phyloP scores from a whole-genome alignment of 192 early-diverging fungal genomes.

The Obelidium mucronatum region DNA sequence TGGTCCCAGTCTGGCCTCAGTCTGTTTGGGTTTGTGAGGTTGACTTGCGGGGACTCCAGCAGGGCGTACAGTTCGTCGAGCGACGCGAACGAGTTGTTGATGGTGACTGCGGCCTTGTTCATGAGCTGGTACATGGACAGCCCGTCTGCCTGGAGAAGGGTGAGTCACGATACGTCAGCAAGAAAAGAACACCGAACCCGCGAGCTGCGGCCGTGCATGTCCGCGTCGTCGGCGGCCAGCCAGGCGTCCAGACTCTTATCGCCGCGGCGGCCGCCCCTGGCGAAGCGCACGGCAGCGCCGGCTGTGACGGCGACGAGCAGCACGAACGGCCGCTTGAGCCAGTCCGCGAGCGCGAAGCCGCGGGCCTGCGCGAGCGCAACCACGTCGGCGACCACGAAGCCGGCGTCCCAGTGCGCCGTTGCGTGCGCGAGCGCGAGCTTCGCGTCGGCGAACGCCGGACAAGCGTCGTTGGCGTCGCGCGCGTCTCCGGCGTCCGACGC shows the following conservation, averaged over 20 bases:
- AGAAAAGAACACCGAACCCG: not conserved
- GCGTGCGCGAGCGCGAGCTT: slow-evolving; percentile 71
- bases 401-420: slow-evolving; percentile 75
- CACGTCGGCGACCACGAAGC: slow-evolving; percentile 36
- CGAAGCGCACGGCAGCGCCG: slow-evolving; percentile 74
- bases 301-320: slow-evolving; percentile 86
- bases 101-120: slow-evolving; percentile 61
- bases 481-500: not conserved
- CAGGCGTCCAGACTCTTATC: no score
- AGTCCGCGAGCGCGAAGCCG: slow-evolving; percentile 60
- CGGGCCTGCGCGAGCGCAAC: slow-evolving; percentile 74
- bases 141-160: not conserved
- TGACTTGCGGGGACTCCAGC: slow-evolving; percentile 9
- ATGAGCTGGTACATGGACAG: slow-evolving; percentile 16
- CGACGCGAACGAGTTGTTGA: slow-evolving; percentile 64
- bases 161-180: not conserved
- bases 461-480: not conserved
- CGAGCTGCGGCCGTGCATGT: not conserved
- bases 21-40: slow-evolving; percentile 75
- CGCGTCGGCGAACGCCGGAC: slow-evolving; percentile 56
- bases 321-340: slow-evolving; percentile 78
- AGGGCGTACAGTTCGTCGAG: slow-evolving; percentile 47
- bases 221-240: no score
- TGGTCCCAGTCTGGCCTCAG: slow-evolving; percentile 92
- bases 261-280: no score